Conservation (phyloP, 2,329 filamentous ascomycete species). For the Chaetomium olivaceum region DNA sequence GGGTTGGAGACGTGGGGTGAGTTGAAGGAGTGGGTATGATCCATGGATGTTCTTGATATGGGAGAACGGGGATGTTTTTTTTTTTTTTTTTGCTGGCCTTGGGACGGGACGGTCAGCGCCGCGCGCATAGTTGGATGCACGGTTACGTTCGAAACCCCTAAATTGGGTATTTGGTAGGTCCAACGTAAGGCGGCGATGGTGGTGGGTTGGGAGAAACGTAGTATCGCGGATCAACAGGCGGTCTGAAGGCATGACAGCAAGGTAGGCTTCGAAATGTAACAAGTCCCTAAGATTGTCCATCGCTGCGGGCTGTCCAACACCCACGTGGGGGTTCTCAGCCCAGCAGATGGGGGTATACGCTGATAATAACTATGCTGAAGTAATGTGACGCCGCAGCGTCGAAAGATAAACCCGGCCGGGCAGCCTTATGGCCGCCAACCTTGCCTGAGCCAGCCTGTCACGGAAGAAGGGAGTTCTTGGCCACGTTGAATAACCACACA, state of each 20-base stretch:
- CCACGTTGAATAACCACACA: constrained; percentile 67
- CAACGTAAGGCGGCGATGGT: not conserved
- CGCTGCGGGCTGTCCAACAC: not conserved
- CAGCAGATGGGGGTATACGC: not conserved
- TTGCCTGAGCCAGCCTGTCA: not conserved
- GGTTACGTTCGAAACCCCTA: not conserved
- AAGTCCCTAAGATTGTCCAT: not conserved
- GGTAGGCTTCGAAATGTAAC: not conserved
- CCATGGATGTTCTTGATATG: not conserved
- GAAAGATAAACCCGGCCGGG: not conserved
- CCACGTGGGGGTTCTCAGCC: not conserved
- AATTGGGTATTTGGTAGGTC: not conserved
- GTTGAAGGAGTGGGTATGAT: not conserved
- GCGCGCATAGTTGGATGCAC: not conserved
- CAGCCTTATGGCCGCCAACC: not conserved
- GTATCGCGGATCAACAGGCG: not conserved
- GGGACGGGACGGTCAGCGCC: not conserved
- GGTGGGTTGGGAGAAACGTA: not conserved
- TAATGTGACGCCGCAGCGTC: not conserved
- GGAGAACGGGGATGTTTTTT: not conserved
- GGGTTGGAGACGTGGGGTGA: not conserved
- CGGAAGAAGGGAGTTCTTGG: constrained; percentile 55
- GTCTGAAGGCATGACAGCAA: not conserved
- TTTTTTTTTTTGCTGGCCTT: not conserved
- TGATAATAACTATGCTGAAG: not conserved